Evolutionary conservation across 805 yeast genomes (phyloP).

Genomic region (Hanseniaspora opuntiae): DNA sequence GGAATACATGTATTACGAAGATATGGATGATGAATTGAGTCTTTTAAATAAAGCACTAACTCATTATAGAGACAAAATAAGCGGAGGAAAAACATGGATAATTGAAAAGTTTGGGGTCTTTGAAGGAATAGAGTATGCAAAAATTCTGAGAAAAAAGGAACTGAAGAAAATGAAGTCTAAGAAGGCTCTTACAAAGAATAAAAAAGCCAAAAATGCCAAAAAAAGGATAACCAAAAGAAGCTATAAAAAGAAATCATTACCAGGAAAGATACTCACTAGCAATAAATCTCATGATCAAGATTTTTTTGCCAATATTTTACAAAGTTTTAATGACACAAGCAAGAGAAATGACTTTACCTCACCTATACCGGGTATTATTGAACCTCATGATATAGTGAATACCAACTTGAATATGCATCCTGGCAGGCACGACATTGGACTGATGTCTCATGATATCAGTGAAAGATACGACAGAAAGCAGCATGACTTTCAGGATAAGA

Average conservation of each 20-base stretch:
- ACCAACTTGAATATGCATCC: neutral
- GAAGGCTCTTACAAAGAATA: neutral
- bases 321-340: neutral
- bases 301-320: neutral
- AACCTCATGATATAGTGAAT: neutral
- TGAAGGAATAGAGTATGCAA: slow-evolving; percentile 28
- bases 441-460: neutral
- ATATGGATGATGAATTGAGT: slow-evolving; percentile 60
- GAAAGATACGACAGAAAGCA: neutral
- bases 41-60: slow-evolving; percentile 33
- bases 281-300: neutral
- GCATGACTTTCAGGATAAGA: neutral
- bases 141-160: slow-evolving; percentile 18
- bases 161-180: slow-evolving; percentile 12
- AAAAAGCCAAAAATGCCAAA: neutral
- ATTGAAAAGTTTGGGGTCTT: slow-evolving; percentile 81
- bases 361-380: neutral
- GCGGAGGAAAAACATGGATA: slow-evolving; percentile 35
- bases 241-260: neutral
- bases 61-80: slow-evolving; percentile 31
- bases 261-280: neutral
- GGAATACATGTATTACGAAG: slow-evolving; percentile 60
- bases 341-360: neutral
- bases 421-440: neutral
- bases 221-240: neutral